These are phyloP conservation scores for Tetragonia tetragonoides DNA, from an alignment of 148 eudicot species.

Conservation along the genomic window DNA sequence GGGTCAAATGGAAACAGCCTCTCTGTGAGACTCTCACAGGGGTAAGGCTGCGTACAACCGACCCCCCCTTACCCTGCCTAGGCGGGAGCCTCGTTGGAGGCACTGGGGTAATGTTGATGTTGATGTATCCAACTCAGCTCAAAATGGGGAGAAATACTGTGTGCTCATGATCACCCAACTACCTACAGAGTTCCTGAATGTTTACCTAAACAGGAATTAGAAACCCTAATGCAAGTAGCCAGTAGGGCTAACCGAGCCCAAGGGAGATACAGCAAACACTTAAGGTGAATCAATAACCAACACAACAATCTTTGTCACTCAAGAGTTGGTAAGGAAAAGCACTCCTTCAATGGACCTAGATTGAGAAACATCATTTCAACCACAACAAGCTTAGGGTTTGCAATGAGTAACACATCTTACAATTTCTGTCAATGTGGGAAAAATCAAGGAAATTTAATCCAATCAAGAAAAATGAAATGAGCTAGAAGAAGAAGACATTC, in stretches of 20 bases:
- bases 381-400: not conserved
- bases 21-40: too few relatives aligned
- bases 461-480: not conserved
- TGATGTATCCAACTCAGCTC: not conserved
- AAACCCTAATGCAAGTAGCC: not conserved
- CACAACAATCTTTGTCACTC: not conserved
- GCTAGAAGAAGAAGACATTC: too few relatives aligned
- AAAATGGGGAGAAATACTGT: not conserved
- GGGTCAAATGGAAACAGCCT: too few relatives aligned
- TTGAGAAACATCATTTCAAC: too few relatives aligned
- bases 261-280: not conserved
- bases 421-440: not conserved
- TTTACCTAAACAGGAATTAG: not conserved
- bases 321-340: not conserved
- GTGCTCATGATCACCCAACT: not conserved
- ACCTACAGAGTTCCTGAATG: not conserved
- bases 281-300: not conserved
- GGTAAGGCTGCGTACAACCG: too few relatives aligned
- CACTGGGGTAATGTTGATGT: too few relatives aligned
- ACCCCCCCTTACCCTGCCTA: too few relatives aligned
- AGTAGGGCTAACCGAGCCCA: not conserved
- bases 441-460: not conserved
- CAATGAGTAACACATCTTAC: not conserved
- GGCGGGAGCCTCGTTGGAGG: too few relatives aligned
- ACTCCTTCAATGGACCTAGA: too few relatives aligned